phyloP scores from a whole-genome alignment of 1,139 yeast species.

The Blastobotrys serpentis region DNA sequence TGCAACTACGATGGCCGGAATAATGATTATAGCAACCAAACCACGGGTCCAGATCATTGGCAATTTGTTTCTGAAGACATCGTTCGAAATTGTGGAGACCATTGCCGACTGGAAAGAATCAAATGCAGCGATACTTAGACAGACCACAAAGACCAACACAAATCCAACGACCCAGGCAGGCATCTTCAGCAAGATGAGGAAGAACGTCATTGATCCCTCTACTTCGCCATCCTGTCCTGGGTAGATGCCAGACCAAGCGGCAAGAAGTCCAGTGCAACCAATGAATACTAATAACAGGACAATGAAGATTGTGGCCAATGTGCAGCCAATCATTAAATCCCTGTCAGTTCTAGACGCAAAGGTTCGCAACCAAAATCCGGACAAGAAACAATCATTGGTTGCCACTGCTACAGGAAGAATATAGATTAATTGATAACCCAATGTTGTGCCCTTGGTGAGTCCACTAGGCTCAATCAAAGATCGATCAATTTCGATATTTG shows the following conservation, averaged over 20 bases:
- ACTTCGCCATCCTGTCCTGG: conserved; percentile 45
- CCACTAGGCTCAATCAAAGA: conserved; percentile 64
- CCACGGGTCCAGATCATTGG: conserved; percentile 64
- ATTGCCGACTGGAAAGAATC: conserved; percentile 88
- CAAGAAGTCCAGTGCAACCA: conserved; percentile 82
- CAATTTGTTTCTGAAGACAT: conserved; percentile 78
- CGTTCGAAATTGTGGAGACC: conserved; percentile 87
- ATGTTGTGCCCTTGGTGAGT: conserved; percentile 57
- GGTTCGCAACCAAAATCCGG: conserved; percentile 93
- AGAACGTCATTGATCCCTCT: conserved; percentile 66
- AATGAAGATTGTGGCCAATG: conserved; percentile 67
- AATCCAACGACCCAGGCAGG: conserved; percentile 89
- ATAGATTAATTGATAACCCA: conserved; percentile 89
- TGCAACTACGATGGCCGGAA: conserved; percentile 84
- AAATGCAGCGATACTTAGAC: conserved; percentile 82
- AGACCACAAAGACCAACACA: conserved; percentile 68
- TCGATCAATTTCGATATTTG: conserved; percentile 68
- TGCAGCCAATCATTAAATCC: conserved; percentile 73
- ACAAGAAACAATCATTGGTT: conserved; percentile 84
- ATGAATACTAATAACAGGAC: conserved; percentile 65
- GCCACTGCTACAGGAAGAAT: conserved; percentile 82
- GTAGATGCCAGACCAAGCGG: conserved; percentile 81
- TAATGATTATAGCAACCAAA: conserved; percentile 72
- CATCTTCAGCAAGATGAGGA: conserved; percentile 64
- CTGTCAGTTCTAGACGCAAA: conserved; percentile 80